Evolutionary conservation across 2,329 filamentous ascomycete species (phyloP), one percentile per base, ranked within the genome.

Genomic region (Blastomyces silverae): DNA sequence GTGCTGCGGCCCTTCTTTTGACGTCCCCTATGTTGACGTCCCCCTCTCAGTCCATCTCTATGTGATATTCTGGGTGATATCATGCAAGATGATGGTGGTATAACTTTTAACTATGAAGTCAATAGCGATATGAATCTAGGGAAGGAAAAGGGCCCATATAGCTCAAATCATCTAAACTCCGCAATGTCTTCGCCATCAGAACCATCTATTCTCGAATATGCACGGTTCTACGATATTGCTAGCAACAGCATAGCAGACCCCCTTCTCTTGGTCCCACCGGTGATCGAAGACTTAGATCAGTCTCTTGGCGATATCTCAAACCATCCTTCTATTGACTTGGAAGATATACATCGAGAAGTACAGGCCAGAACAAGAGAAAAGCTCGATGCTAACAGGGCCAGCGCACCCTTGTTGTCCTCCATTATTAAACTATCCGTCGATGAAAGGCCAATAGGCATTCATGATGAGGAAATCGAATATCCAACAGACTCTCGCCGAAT

Each of bases 151-250:
- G 22, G 5, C 22, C 22, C 50, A 5, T 28, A 34, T 25, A 8
- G n/a, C 17, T 44, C 17, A 15, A 6, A 34, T 39, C 42, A 17
- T 25, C 28, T 7, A 37, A 7, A 46, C 15, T n/a, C 28, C 20
- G 37, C 56, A 15, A 69, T 69, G 66, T 22, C 65, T n/a, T 31
- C 22, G 20, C 55, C 71, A 66, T 69, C 69, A 28, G 75, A 78
- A n/a, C 73, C 73, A 20, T 76, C 76, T 25, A 68, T 79, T 7
- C 71, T 82, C 8, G 77, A 81, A 22, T 84, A 83, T 67, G 81
- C 81, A 25, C 77, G 80, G 31, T 78, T 76, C 60, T 72, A 82
- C 65, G 76, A 76, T 3, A 73, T 83, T 28, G 78, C 76, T 42
- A 71, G 65, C 61, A 71, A 80, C 64, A 78, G 77, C 69, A 71